phyloP scores from a whole-genome alignment of 352 stramenopile genomes.

The Phytophthora citrophthora region DNA sequence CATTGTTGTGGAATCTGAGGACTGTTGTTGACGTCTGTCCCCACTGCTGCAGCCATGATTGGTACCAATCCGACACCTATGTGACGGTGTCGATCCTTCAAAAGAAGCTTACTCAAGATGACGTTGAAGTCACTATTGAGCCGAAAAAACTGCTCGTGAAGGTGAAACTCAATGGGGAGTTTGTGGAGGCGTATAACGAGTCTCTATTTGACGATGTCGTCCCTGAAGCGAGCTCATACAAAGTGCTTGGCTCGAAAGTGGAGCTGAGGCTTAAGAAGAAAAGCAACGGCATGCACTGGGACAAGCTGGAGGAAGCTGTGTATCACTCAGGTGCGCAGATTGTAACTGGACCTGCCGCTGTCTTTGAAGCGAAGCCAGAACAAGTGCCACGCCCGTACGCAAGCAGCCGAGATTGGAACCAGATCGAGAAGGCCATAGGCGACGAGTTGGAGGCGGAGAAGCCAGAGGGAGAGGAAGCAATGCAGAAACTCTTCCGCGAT shows the following conservation, averaged over 20 bases:
- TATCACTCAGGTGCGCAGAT: conserved; percentile 52
- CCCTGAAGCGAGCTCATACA: conserved; percentile 57
- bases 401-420: conserved; percentile 89
- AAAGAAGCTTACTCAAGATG: conserved; percentile 75
- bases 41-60: conserved; percentile 66
- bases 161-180: conserved; percentile 54
- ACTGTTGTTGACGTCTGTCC: conserved; percentile 5
- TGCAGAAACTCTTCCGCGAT: conserved; percentile 93
- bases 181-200: conserved; percentile 69
- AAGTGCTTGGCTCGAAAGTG: conserved; percentile 73
- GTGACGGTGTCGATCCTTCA: conserved; percentile 87
- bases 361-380: conserved; percentile 66
- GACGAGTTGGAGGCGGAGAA: conserved; percentile 89
- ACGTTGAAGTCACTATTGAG: conserved; percentile 67
- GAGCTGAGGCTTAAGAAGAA: conserved; percentile 88
- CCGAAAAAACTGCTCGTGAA: conserved; percentile 59
- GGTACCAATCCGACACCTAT: conserved; percentile 85
- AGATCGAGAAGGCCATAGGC: conserved; percentile 81
- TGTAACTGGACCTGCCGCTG: conserved; percentile 58
- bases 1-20: neutral
- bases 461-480: conserved; percentile 90
- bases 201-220: conserved; percentile 79
- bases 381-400: conserved; percentile 71
- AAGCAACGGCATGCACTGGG: conserved; percentile 59
- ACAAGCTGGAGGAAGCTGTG: conserved; percentile 72